phyloP scores from a whole-genome alignment of 345 rosid species.

The Salix viminalis region DNA sequence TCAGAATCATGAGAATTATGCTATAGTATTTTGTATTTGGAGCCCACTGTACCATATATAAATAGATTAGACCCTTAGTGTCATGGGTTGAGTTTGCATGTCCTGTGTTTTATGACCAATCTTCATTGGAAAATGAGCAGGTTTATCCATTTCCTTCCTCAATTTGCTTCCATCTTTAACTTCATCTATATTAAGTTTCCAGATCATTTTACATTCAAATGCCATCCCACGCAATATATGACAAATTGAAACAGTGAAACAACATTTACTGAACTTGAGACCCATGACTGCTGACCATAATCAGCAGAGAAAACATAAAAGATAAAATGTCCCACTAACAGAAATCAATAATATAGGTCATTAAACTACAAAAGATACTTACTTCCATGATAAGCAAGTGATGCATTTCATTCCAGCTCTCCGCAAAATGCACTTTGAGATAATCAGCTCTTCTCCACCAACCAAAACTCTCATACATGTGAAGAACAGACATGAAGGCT shows the following conservation, averaged over 20 bases:
- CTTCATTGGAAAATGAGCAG: not conserved
- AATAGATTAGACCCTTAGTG: not conserved
- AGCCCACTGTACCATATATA: not conserved
- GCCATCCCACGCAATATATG: not conserved
- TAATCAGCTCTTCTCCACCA: slow-evolving; percentile 99
- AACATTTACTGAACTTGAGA: not conserved
- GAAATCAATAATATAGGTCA: not conserved
- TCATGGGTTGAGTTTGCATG: not conserved
- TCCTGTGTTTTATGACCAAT: not conserved
- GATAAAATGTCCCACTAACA: not conserved
- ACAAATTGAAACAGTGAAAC: slow-evolving; percentile 2
- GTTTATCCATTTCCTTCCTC: not conserved
- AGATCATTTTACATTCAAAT: not conserved
- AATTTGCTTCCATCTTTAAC: not conserved
- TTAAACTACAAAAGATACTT: slow-evolving; percentile 17
- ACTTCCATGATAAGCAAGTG: slow-evolving; percentile 99
- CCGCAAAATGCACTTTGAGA: slow-evolving; percentile 94
- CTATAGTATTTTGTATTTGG: not conserved
- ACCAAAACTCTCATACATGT: slow-evolving; percentile 98
- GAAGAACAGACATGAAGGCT: slow-evolving; percentile 95
- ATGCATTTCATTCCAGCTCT: slow-evolving; percentile 99
- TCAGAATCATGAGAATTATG: slow-evolving; percentile 8
- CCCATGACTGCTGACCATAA: not conserved
- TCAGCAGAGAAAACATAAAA: not conserved
- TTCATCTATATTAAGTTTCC: not conserved